phyloP scores from a whole-genome alignment of 116 monocot genomes.

The Trichopus zeylanicus region DNA sequence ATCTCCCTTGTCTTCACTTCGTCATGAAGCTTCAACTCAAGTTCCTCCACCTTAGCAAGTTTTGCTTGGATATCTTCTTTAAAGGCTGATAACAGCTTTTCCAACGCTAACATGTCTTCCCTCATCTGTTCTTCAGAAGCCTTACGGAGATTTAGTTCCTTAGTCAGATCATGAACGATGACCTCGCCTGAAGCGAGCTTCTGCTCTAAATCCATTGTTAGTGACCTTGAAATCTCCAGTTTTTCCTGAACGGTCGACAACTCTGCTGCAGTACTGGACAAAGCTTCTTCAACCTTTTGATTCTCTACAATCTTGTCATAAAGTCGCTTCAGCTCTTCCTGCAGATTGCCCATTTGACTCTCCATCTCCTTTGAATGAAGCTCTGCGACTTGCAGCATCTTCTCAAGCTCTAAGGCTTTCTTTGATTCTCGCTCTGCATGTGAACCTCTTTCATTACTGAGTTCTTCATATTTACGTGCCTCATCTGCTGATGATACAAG shows the following conservation, averaged over 20 bases:
- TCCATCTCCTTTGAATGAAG: constrained; percentile 44
- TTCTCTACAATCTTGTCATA: constrained; percentile 29
- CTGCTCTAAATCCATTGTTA: constrained; percentile 42
- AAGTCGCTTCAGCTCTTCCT: constrained; percentile 51
- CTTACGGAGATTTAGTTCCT: constrained; percentile 40
- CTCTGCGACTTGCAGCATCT: constrained; percentile 48
- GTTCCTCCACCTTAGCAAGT: constrained; percentile 34
- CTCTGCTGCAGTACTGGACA: constrained; percentile 30
- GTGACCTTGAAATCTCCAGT: constrained; percentile 50
- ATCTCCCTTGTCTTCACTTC: constrained; percentile 41
- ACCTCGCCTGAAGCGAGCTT: constrained; percentile 39
- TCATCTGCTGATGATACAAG: constrained; percentile 26
- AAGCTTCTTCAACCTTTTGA: constrained; percentile 49
- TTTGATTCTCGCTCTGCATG: constrained; percentile 46
- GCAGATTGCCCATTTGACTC: constrained; percentile 32
- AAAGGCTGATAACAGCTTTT: constrained; percentile 36
- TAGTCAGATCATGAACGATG: constrained; percentile 33
- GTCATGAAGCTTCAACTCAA: constrained; percentile 40
- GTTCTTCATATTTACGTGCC: constrained; percentile 35
- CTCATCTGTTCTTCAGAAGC: constrained; percentile 55
- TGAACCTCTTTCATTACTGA: constrained; percentile 31
- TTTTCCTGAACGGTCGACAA: constrained; percentile 32
- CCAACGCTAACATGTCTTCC: constrained; percentile 39
- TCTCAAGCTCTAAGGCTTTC: constrained; percentile 58
- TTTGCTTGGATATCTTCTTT: constrained; percentile 55